Conservation (phyloP, 306 rosid species). For the Sicyos baderoa region DNA sequence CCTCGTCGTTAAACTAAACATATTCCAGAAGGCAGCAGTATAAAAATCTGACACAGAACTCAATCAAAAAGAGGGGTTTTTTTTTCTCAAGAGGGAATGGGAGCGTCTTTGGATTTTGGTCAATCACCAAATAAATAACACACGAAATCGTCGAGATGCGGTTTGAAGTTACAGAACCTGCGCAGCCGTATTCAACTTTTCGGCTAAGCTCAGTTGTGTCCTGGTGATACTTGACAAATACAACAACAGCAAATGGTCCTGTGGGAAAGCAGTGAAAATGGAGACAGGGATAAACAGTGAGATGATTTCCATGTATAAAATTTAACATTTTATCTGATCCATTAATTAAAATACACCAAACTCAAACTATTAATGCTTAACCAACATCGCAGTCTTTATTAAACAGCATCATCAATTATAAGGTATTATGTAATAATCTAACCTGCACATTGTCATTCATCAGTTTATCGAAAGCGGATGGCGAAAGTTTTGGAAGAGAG, state of each 20-base stretch:
- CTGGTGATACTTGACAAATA: constrained; percentile 86
- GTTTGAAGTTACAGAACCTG: constrained; percentile 54
- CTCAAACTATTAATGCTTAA: not conserved
- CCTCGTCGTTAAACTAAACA: constrained; percentile 3
- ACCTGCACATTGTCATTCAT: constrained; percentile 80
- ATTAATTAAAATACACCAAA: not conserved
- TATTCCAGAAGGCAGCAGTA: constrained; percentile 13
- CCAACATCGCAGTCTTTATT: not conserved
- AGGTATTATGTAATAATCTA: not conserved
- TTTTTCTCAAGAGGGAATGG: not conserved
- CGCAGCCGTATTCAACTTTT: constrained; percentile 90
- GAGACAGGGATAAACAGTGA: not conserved
- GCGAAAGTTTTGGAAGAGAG: constrained; percentile 65
- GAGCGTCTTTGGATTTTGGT: not conserved
- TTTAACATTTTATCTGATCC: too few relatives aligned
- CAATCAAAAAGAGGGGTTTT: not conserved
- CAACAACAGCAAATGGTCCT: constrained; percentile 80
- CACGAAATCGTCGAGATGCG: not conserved
- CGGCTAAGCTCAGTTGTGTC: constrained; percentile 77
- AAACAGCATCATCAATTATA: not conserved
- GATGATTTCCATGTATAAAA: not conserved
- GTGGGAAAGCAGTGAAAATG: not conserved
- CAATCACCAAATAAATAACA: constrained; percentile 11
- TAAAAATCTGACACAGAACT: not conserved
- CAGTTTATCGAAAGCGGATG: constrained; percentile 66